Conservation (phyloP, 768 basidiomycete genomes). For the Epithele typhae region DNA sequence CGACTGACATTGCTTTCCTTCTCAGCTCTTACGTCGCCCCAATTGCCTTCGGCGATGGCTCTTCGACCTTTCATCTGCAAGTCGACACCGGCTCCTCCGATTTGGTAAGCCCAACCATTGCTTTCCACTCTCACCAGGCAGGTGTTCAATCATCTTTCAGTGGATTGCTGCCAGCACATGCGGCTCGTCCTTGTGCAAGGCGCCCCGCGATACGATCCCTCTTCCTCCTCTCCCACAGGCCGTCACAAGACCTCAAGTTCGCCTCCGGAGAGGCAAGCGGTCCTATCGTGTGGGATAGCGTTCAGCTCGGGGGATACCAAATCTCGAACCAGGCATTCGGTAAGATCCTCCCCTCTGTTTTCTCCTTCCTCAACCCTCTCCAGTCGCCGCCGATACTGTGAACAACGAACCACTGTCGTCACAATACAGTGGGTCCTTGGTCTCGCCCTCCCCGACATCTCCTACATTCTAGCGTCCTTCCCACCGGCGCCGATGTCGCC, state of each 20-base stretch:
- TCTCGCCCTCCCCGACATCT: constrained; percentile 69
- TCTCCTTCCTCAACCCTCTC: neutral
- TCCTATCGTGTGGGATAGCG: constrained; percentile 64
- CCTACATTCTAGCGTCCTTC: constrained; percentile 56
- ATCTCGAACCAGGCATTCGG: constrained; percentile 70
- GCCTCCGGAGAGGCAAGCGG: constrained; percentile 56
- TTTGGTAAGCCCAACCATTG: constrained; percentile 43
- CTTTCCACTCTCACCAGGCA: neutral
- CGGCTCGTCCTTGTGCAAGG: constrained; percentile 46
- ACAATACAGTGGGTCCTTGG: constrained; percentile 68
- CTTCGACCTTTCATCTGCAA: constrained; percentile 52
- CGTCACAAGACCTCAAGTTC: constrained; percentile 50
- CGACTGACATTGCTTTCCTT: too few relatives aligned
- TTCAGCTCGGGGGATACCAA: constrained; percentile 59
- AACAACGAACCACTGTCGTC: constrained; percentile 51
- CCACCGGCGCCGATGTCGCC: constrained; percentile 45
- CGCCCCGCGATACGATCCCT: constrained; percentile 55
- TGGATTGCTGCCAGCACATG: constrained; percentile 75
- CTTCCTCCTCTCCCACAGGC: constrained; percentile 39
- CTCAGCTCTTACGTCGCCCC: constrained; percentile 64
- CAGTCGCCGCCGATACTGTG: constrained; percentile 59
- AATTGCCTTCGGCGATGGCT: constrained; percentile 44
- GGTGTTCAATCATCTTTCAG: constrained; percentile 30
- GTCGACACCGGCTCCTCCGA: constrained; percentile 84
- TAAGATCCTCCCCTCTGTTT: constrained; percentile 26